These are phyloP conservation scores for Stemphylium lycopersici DNA, from an alignment of 2,329 filamentous ascomycete species.

Conservation along the genomic window DNA sequence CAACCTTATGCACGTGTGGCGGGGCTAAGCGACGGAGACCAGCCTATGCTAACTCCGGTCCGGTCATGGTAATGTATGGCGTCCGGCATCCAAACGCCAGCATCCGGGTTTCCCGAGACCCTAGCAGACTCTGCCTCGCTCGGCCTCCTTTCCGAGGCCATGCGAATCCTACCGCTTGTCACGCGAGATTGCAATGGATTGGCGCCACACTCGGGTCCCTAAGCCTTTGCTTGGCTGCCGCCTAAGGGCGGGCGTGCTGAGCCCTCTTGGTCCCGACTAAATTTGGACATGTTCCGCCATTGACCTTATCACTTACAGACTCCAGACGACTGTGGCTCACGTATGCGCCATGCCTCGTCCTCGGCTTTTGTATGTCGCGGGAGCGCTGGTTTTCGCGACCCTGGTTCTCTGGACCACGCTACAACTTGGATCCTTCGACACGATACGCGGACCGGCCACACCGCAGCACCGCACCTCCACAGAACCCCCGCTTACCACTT, in stretches of 20 bases:
- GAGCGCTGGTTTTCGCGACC: constrained; percentile 1
- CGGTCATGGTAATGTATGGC: not conserved
- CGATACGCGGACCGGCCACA: not conserved
- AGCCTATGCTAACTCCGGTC: too few species aligned
- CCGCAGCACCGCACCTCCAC: not conserved
- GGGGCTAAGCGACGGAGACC: not conserved
- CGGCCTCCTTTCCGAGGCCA: not conserved
- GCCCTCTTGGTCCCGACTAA: not conserved
- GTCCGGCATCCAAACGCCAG: not conserved
- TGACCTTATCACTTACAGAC: not conserved
- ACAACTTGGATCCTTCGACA: not conserved
- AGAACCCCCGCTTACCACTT: not conserved
- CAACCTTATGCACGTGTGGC: not conserved
- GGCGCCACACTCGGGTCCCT: not conserved
- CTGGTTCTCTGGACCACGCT: constrained; percentile 1
- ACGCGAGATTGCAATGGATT: not conserved
- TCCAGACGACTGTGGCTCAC: not conserved
- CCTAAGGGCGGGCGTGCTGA: not conserved
- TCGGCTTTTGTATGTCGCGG: not conserved
- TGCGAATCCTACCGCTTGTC: not conserved
- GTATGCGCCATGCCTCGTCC: constrained; percentile 6
- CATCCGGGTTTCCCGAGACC: constrained; percentile 2
- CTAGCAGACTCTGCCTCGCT: not conserved
- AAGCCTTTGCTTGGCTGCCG: not conserved
- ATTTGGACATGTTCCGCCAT: not conserved